Conservation (phyloP, 2,329 filamentous ascomycete genomes). For the Phaeosphaeria sp. region DNA sequence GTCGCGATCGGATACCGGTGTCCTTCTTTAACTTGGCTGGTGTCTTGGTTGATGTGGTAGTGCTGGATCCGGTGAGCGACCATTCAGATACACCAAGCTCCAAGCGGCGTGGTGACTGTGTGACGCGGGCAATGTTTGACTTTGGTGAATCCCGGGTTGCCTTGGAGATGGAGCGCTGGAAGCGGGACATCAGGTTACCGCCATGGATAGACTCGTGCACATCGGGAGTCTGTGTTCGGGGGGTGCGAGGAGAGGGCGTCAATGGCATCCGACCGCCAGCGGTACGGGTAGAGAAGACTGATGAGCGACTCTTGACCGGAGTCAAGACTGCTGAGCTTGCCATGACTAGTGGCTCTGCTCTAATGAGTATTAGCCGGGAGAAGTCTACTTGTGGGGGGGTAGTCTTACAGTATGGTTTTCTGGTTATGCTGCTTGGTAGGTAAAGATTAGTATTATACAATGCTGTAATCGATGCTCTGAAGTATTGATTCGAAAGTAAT, state of each 20-base stretch:
- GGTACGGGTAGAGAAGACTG: conserved; percentile 88
- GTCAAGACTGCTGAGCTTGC: conserved; percentile 84
- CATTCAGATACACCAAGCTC: conserved; percentile 95
- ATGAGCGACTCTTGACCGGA: conserved; percentile 92
- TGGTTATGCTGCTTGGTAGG: conserved; percentile 33
- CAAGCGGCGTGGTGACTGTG: conserved; percentile 77
- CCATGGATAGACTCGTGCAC: conserved; percentile 73
- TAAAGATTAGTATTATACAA: conserved; percentile 49
- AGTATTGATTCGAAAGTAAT: conserved; percentile 47
- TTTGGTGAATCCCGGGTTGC: conserved; percentile 84
- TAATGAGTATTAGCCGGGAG: conserved; percentile 28
- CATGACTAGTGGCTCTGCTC: conserved; percentile 63
- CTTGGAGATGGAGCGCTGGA: conserved; percentile 73
- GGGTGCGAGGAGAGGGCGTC: conserved; percentile 81
- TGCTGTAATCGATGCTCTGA: conserved; percentile 48
- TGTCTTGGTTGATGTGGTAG: conserved; percentile 52
- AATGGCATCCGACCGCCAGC: conserved; percentile 94
- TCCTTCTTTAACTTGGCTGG: conserved; percentile 50
- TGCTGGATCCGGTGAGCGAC: conserved; percentile 82
- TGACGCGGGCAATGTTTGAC: conserved; percentile 85
- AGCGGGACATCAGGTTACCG: conserved; percentile 78
- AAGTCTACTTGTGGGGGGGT: conserved; percentile 6
- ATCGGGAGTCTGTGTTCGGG: conserved; percentile 56
- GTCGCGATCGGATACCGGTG: conserved; percentile 36
- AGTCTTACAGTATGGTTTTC: conserved; percentile 36